Evolutionary conservation across 2,329 filamentous ascomycete genomes (phyloP).

Genomic region (Helminthosporium solani): DNA sequence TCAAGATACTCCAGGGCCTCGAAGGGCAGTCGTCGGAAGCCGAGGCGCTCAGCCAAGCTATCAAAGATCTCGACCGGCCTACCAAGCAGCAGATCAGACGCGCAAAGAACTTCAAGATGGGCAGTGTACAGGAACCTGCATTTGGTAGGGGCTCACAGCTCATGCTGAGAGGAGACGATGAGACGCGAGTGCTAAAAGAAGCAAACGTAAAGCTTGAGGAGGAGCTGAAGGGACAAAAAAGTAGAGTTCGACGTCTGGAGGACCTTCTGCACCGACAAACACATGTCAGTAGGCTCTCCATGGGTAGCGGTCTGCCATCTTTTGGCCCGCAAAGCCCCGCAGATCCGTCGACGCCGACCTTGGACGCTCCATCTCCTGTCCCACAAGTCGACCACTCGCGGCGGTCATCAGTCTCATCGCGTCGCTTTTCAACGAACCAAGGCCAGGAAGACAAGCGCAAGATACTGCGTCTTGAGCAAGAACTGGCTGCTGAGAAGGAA

Average conservation of each 20-base stretch:
- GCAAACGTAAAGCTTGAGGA: conserved; percentile 59
- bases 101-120: conserved; percentile 92
- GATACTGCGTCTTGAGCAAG: conserved; percentile 70
- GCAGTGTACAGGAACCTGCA: conserved; percentile 87
- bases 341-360: conserved; percentile 41
- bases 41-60: conserved; percentile 71
- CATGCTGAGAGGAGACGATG: conserved; percentile 82
- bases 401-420: conserved; percentile 61
- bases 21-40: conserved; percentile 66
- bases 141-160: conserved; percentile 79
- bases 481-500: conserved; percentile 73
- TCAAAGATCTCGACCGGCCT: conserved; percentile 76
- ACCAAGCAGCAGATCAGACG: conserved; percentile 84
- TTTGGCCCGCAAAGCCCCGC: conserved; percentile 35
- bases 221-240: conserved; percentile 83
- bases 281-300: conserved; percentile 55
- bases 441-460: conserved; percentile 63
- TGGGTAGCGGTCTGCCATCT: conserved; percentile 48
- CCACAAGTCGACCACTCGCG: conserved; percentile 52
- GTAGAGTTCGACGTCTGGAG: conserved; percentile 85
- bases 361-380: conserved; percentile 35
- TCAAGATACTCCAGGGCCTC: conserved; percentile 64
- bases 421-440: conserved; percentile 62
- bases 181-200: conserved; percentile 58
- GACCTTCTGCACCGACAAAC: conserved; percentile 85